Conservation (phyloP, 2,329 filamentous ascomycete species). For the Xylaria sp. region DNA sequence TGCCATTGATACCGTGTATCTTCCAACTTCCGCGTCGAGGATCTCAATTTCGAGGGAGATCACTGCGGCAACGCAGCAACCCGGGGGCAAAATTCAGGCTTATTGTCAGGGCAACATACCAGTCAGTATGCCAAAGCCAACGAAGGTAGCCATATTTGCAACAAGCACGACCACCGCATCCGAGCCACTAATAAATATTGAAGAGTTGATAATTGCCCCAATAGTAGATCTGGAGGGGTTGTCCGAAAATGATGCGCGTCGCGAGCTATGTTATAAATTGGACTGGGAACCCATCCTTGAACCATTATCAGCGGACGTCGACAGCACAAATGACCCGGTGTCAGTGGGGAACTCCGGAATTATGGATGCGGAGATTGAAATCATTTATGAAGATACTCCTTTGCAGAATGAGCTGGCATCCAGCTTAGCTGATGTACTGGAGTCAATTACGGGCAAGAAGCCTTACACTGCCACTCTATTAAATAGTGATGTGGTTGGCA, state of each 20-base stretch:
- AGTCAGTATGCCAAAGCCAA: conserved; percentile 49
- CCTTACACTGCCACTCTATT: conserved; percentile 50
- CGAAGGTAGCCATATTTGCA: conserved; percentile 54
- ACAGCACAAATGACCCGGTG: conserved; percentile 31
- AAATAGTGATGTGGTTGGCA: conserved; percentile 49
- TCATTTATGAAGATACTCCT: conserved; percentile 53
- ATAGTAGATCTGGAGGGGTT: conserved; percentile 53
- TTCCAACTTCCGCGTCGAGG: conserved; percentile 56
- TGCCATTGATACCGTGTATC: conserved; percentile 53
- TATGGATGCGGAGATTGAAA: conserved; percentile 51
- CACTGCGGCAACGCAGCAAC: conserved; percentile 43
- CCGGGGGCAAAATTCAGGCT: conserved; percentile 51
- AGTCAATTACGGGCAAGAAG: conserved; percentile 50
- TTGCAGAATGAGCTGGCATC: conserved; percentile 51
- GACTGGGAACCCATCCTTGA: conserved; percentile 58
- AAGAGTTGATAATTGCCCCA: conserved; percentile 55
- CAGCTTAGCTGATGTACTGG: conserved; percentile 50
- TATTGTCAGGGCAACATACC: conserved; percentile 52
- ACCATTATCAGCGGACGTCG: conserved; percentile 40
- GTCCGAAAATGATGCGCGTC: conserved; percentile 47
- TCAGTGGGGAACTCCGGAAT: conserved; percentile 35
- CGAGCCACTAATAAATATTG: conserved; percentile 53
- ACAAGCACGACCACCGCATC: conserved; percentile 44
- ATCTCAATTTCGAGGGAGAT: conserved; percentile 53
- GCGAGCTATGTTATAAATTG: conserved; percentile 60